Conservation (phyloP, 495 filamentous ascomycete species). For the Glarea lozoyensis region DNA sequence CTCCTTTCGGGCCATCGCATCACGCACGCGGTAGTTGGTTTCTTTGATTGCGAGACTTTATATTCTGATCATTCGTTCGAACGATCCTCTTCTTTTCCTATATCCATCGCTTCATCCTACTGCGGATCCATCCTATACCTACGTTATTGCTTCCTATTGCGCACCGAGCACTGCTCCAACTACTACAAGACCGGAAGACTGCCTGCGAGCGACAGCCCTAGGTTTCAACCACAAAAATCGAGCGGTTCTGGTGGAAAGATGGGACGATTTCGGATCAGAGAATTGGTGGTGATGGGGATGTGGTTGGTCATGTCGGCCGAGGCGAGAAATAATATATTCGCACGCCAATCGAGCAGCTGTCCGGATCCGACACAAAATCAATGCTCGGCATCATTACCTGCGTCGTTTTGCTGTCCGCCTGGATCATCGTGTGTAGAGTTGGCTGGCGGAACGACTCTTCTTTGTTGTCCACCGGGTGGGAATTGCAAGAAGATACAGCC, state of each 20-base stretch:
- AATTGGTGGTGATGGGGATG: conserved; percentile 10
- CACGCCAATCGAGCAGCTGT: conserved; percentile 30
- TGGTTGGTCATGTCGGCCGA: conserved; percentile 8
- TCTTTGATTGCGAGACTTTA: too few relatives aligned
- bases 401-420: conserved; percentile 66
- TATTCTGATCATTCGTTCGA: too few relatives aligned
- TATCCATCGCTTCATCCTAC: too few relatives aligned
- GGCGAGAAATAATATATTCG: conserved; percentile 15
- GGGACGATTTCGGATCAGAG: conserved; percentile 6
- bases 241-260: conserved; percentile 6
- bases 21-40: too few relatives aligned
- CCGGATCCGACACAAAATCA: conserved; percentile 31
- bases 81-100: too few relatives aligned
- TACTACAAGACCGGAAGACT: too few relatives aligned
- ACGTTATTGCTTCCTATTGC: too few relatives aligned
- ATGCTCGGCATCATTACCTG: conserved; percentile 51
- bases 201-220: neutral
- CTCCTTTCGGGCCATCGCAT: too few relatives aligned
- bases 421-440: conserved; percentile 54
- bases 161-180: too few relatives aligned
- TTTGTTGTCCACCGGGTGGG: conserved; percentile 65
- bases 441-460: conserved; percentile 55
- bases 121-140: too few relatives aligned
- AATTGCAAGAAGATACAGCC: conserved; percentile 58
- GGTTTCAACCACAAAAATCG: neutral